Base-by-base conservation (phyloP, 2,329 filamentous ascomycete genomes). In the Westerdykella ornata region DNA sequence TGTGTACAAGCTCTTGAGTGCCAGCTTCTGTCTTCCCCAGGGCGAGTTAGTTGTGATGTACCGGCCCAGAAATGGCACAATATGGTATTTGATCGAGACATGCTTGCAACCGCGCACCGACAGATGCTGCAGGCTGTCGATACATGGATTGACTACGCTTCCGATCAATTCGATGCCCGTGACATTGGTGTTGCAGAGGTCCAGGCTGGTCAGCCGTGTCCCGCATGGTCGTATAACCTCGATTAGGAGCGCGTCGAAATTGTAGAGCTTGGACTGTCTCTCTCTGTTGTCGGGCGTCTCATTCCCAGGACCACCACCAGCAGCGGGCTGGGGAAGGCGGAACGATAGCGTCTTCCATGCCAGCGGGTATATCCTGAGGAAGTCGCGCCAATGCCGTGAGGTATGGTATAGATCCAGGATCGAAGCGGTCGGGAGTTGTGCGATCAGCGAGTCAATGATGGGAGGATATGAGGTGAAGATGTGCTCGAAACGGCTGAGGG, bases 41-140 rank as follows among this genome's bases (percentile, higher is more conserved):
- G 65, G 58, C 41, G 56, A 58, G 63, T 69, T 56, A 14, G 56
- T 53, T n/a, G 62, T 70, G 4, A 64, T 62, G 67, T 67, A 66
- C 3, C 68, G 59, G 45, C 66, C 66, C 32, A 70, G 68, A 49
- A 77, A 80, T 2, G 77, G 77, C 39, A 80, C 75, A 45, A 81
- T 76, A 53, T 81, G 77, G 54, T 81, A 80, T 55, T 81, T 81
- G 49, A 81, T 71, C 11, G 76, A 80, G 29, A 81, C 77, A 56
- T 81, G 79, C 62, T 80, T 79, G 67, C 77, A 81, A 15, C 77
- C 77, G 16, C 77, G 73, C 36, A 80, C 75, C 1, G 76, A 80
- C 34, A 81, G 67, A 53, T 81, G 77, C 53, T 76, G 70, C 35
- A 81, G 64, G 0, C 74, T 78, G 41, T 72, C 69, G 42, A 73